Evolutionary conservation across 179 eudicot species (phyloP), one percentile per base, ranked within the genome.

Genomic region (Gypsophila paniculata): DNA sequence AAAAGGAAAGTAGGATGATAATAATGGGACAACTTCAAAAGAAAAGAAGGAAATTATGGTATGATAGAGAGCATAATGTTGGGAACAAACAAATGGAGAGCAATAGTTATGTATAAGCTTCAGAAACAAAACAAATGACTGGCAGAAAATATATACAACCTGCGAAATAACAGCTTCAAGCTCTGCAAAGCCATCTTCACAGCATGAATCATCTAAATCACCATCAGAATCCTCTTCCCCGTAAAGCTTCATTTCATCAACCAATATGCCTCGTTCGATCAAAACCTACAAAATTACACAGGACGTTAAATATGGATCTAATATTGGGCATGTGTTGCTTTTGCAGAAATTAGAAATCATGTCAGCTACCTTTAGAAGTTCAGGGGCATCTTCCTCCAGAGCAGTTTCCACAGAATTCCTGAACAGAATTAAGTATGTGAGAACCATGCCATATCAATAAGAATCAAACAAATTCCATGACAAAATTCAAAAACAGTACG

Each of bases 331-430:
- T 12, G 44, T 36, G 4, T 54, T 39, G 25, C 32, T 25, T 53
- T 60, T 11, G 61, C 54, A 38, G 34, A 38, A 44, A 38, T 70
- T 42, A 44, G 64, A 51, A 36, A 61, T 25, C 25, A 32, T 54
- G 53, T 61, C 42, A 65, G 67, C 52, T 80, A 90, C 99, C 99
- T 87, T 84, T 68, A 90, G 71, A 67, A 95, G 98, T 72, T 86
- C 99, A 54, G 99, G 99, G 74, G 91, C 96, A 81, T 95, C 99
- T 83, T 95, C 99, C 85, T 90, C 96, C 82, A 95, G 70, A 23
- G 99, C 99, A 71, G 89, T 86, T 83, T 87, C 95, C 80, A 86
- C 82, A 2, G 91, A 95, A 72, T 89, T 87, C 65, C 99, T 95
- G 89, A 78, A 88, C 68, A 76, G 18, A 72, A 62, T 57, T 22